phyloP scores from a whole-genome alignment of 2,329 filamentous ascomycete species.

The Trichoderma asperellum region DNA sequence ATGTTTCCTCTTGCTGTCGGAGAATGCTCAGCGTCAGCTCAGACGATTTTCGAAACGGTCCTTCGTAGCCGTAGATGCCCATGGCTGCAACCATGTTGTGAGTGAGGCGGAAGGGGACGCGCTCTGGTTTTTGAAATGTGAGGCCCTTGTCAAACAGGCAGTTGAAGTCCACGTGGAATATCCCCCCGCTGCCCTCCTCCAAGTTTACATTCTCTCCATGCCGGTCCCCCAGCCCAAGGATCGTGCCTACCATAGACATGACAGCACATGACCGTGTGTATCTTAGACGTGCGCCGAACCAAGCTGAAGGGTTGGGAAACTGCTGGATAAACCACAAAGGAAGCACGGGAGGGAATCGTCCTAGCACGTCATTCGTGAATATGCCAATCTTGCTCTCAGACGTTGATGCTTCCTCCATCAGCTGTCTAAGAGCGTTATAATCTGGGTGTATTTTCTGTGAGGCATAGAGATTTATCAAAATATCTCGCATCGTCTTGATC shows the following conservation, averaged over 20 bases:
- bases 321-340: constrained; percentile 95
- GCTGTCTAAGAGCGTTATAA: constrained; percentile 66
- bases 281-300: constrained; percentile 85
- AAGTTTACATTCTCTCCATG: constrained; percentile 97
- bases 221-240: constrained; percentile 88
- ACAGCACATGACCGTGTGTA: constrained; percentile 95
- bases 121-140: constrained; percentile 92
- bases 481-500: constrained; percentile 90
- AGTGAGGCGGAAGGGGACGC: constrained; percentile 93
- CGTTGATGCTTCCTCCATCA: constrained; percentile 66
- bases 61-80: constrained; percentile 91
- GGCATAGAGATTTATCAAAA: constrained; percentile 77
- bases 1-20: constrained; percentile 88
- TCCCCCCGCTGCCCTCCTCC: constrained; percentile 89
- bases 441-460: constrained; percentile 72
- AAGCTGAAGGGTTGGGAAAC: constrained; percentile 88
- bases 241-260: constrained; percentile 99
- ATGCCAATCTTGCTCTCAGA: constrained; percentile 64
- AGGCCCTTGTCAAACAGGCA: constrained; percentile 98
- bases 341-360: constrained; percentile 78
- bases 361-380: constrained; percentile 69
- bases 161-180: constrained; percentile 99
- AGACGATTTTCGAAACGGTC: constrained; percentile 86
- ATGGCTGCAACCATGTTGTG: constrained; percentile 99
- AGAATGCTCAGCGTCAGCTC: constrained; percentile 86